Conservation (phyloP, 2,329 filamentous ascomycete genomes). For the Penicillium sclerotigenum region DNA sequence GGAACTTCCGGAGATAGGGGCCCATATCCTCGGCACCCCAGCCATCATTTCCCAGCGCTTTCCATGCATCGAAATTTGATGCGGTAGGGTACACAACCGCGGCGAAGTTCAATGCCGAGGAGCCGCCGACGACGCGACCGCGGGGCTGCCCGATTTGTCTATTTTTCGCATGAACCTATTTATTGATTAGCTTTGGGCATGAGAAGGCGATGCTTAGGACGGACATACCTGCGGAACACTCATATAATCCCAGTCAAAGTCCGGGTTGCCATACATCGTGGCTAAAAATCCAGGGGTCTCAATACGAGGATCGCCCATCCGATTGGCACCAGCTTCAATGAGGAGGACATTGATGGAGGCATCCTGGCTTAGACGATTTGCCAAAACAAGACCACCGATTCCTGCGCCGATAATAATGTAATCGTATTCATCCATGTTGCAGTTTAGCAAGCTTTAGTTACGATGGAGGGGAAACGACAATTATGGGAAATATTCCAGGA, state of each 20-base stretch:
- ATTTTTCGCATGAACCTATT: constrained; percentile 34
- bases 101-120: constrained; percentile 46
- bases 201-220: neutral
- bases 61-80: constrained; percentile 48
- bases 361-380: constrained; percentile 32
- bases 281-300: constrained; percentile 20
- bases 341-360: constrained; percentile 23
- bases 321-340: constrained; percentile 30
- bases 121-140: constrained; percentile 51
- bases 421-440: constrained; percentile 20
- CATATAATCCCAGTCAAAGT: constrained; percentile 29
- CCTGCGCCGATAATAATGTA: constrained; percentile 35
- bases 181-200: neutral
- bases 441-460: neutral
- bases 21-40: constrained; percentile 47
- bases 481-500: neutral
- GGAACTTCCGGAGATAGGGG: constrained; percentile 51
- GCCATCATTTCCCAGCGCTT: constrained; percentile 44
- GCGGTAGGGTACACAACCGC: constrained; percentile 20
- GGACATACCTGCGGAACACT: constrained; percentile 24
- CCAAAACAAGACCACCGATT: constrained; percentile 32
- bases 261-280: constrained; percentile 19
- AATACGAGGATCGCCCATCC: constrained; percentile 23
- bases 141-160: constrained; percentile 45
- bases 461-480: neutral